These are phyloP conservation scores for Closterium sp. DNA, from an alignment of 139 green algal genomes.

Conservation along the genomic window DNA sequence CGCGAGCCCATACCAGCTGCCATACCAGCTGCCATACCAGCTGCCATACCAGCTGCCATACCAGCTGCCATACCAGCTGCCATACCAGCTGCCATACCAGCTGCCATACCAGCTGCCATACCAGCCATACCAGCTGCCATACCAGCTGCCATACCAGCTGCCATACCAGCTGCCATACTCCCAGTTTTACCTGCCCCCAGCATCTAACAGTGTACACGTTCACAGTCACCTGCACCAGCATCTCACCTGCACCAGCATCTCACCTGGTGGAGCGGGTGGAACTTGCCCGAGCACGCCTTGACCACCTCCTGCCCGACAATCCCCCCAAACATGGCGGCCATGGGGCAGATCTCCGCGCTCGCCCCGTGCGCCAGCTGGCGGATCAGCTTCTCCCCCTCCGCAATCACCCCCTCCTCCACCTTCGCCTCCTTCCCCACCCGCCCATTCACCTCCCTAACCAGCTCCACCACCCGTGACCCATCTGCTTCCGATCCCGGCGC, in stretches of 20 bases:
- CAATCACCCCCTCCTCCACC: slow-evolving; percentile 24
- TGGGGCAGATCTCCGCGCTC: slow-evolving; percentile 63
- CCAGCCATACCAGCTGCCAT: too few species aligned
- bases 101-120: too few species aligned
- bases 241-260: neutral
- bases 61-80: too few species aligned
- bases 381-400: slow-evolving; percentile 33
- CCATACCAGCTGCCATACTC: too few species aligned
- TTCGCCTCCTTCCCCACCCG: slow-evolving; percentile 6
- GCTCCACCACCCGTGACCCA: slow-evolving; percentile 64
- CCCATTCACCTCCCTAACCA: slow-evolving; percentile 70
- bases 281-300: slow-evolving; percentile 94
- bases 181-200: too few species aligned
- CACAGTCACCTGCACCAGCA: neutral
- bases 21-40: too few species aligned
- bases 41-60: too few species aligned
- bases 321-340: slow-evolving; percentile 95
- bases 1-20: too few species aligned
- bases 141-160: neutral
- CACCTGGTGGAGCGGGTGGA: slow-evolving; percentile 87
- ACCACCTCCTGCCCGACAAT: slow-evolving; percentile 96
- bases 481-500: slow-evolving; percentile 66
- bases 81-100: too few species aligned
- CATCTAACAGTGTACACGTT: neutral
- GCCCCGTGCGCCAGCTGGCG: slow-evolving; percentile 26